Evolutionary conservation across 2,329 filamentous ascomycete species (phyloP), one percentile per base, ranked within the genome.

Genomic region (Trichoderma lentiforme): DNA sequence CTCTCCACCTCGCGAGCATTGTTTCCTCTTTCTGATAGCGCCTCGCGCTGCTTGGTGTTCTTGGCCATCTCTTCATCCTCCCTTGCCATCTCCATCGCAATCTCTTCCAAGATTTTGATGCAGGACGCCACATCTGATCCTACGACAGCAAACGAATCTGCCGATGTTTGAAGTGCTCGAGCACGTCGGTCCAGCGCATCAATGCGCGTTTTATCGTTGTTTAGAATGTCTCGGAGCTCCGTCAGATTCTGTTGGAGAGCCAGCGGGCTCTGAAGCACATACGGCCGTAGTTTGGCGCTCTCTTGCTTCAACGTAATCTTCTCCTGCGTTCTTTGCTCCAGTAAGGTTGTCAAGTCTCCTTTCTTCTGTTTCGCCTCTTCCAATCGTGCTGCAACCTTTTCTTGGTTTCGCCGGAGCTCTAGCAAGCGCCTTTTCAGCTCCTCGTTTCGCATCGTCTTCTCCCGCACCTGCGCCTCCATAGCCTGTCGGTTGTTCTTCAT

Each of bases 1-100:
- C 95, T 88, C 81, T 98, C 96, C 4, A 98, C 93, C 80, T 98
- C 95, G 73, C 93, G 90, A 21, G 97, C 94, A 77, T 93, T 97
- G 76, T 96, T 97, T 62, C 92, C 92, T 72, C 94, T 89, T 79
- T 98, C 95, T 2, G 93, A 92, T 6, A 99, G 88, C 2, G 93
- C 93, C 76, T 99, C 96, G 70, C 92, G 88, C 79, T 98, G 95
- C 78, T 91, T 90, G 11, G 91, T 87, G 71, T 95, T 95, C 73
- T 92, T 90, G 9, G 90, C 88, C 76, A 93, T 89, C 81, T 97
- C 95, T 72, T 98, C 95, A 60, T 98, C 95, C 81, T 98, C 95
- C 80, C 95, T 97, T 60, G 90, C 85, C 5, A 99, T 83, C 80
- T 98, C 96, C n/a, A 85, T 84, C 3, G 92, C 87, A 24, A 98